Evolutionary conservation across 805 yeast genomes (phyloP).

Genomic region (Sungouiella thailandica): DNA sequence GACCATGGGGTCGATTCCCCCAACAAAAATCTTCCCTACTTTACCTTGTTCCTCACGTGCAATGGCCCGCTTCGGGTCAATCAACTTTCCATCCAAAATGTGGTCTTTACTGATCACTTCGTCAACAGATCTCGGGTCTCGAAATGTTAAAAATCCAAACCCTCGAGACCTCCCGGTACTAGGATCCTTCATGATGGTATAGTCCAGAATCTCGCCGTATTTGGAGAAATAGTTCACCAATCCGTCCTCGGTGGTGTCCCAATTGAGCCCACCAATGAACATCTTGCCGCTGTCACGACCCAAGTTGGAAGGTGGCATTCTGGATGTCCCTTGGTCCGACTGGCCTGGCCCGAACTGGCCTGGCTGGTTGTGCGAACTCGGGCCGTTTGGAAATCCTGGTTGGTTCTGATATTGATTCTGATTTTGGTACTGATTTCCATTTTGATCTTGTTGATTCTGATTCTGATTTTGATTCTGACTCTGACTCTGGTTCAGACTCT

Average conservation of each 20-base stretch:
- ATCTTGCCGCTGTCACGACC: conserved; percentile 75
- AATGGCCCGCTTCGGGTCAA: conserved; percentile 96
- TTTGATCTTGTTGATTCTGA: conserved; percentile 7
- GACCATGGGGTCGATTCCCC: conserved; percentile 93
- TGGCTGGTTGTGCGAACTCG: too few relatives aligned
- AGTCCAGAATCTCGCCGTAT: conserved; percentile 83
- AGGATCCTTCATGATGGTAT: conserved; percentile 89
- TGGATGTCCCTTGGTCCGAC: conserved; percentile 4
- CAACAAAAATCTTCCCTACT: conserved; percentile 94
- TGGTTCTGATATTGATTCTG: conserved; percentile 6
- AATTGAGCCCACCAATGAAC: conserved; percentile 95
- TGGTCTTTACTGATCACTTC: conserved; percentile 83
- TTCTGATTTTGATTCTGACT: conserved; percentile 1
- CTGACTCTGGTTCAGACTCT: not conserved
- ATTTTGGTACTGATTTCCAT: conserved; percentile 11
- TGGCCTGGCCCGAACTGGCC: conserved; percentile 4
- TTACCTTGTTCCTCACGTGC: conserved; percentile 97
- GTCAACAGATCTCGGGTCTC: conserved; percentile 75
- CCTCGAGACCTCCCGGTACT: conserved; percentile 89
- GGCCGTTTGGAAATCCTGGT: too few relatives aligned
- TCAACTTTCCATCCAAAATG: conserved; percentile 88
- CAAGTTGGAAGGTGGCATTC: conserved; percentile 24
- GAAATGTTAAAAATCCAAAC: conserved; percentile 88
- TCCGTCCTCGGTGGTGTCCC: conserved; percentile 94
- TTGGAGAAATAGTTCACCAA: conserved; percentile 76